Evolutionary conservation across 768 basidiomycete genomes (phyloP).

Genomic region (Mycena maculata): DNA sequence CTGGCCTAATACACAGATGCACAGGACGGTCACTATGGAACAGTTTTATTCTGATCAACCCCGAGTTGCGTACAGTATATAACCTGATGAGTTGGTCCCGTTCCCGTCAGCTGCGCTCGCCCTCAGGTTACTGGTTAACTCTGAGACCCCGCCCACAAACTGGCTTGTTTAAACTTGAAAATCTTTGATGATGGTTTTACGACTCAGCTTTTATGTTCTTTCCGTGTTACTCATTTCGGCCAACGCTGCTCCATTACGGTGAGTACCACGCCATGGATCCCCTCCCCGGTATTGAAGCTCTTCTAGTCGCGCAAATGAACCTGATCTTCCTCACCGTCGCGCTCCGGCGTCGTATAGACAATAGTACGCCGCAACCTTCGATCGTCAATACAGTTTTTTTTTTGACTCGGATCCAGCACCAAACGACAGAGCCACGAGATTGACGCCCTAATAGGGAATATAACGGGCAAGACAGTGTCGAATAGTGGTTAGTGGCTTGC

Average conservation of each 20-base stretch:
- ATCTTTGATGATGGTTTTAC: slow-evolving; percentile 6
- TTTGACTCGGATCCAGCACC: background rate
- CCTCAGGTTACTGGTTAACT: slow-evolving; percentile 27
- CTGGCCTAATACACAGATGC: background rate
- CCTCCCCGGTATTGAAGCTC: background rate
- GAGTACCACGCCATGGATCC: background rate
- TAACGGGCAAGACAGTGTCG: slow-evolving; percentile 8
- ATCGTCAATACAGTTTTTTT: background rate
- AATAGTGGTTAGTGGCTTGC: slow-evolving; percentile 2
- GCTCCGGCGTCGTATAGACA: background rate
- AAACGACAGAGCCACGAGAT: slow-evolving; percentile 2
- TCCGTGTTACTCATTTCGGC: background rate
- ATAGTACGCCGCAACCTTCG: background rate
- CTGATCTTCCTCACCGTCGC: background rate
- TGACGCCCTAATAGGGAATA: background rate
- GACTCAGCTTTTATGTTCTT: slow-evolving; percentile 8
- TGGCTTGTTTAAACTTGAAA: slow-evolving; percentile 17
- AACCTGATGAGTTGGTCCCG: background rate
- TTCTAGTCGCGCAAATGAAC: background rate
- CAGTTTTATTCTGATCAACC: background rate
- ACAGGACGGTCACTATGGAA: slow-evolving; percentile 11
- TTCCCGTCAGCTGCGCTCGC: slow-evolving; percentile 23
- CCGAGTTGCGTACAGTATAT: background rate
- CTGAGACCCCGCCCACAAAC: slow-evolving; percentile 19
- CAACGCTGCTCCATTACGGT: slow-evolving; percentile 10